A percentile compares a stretch with the other conserved stretches of the same genome.
Evolutionary conservation across 306 rosid species (phyloP).

Genomic region (Oxytropis ochrocephala): DNA sequence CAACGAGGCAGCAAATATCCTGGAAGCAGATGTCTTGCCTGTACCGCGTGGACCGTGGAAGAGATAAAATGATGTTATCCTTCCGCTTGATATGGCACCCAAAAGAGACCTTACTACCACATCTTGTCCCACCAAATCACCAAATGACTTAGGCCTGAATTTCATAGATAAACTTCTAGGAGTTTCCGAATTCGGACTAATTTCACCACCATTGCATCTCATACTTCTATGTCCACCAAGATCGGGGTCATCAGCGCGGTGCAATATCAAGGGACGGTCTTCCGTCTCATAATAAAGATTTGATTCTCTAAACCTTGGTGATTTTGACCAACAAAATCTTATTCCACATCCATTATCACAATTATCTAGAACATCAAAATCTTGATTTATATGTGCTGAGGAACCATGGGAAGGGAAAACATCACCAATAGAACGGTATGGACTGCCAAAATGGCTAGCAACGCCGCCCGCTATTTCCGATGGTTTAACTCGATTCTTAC

Average conservation of each 20-base stretch:
- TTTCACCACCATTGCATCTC: conserved; percentile 32
- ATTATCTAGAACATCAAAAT: conserved; percentile 32
- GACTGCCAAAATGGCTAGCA: conserved; percentile 36
- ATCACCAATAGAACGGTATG: conserved; percentile 38
- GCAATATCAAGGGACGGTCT: conserved; percentile 45
- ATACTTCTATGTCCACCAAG: conserved; percentile 26
- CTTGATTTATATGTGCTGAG: conserved; percentile 27
- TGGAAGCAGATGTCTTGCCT: conserved; percentile 78
- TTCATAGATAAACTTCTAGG: conserved; percentile 67
- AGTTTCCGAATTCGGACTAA: conserved; percentile 38
- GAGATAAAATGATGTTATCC: conserved; percentile 64
- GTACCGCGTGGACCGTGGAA: conserved; percentile 88
- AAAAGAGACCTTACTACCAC: conserved; percentile 67
- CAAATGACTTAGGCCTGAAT: conserved; percentile 65
- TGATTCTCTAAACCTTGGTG: conserved; percentile 58
- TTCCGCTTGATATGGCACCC: conserved; percentile 64
- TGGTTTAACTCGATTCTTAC: conserved; percentile 26
- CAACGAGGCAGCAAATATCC: conserved; percentile 78
- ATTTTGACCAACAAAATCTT: conserved; percentile 62
- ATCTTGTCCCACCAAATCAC: conserved; percentile 79
- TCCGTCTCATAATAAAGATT: conserved; percentile 34
- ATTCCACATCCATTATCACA: conserved; percentile 48
- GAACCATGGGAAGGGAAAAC: conserved; percentile 27
- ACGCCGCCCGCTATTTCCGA: conserved; percentile 30
- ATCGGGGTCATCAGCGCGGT: conserved; percentile 29